Base-by-base conservation (phyloP, 768 basidiomycete genomes). In the Epithele typhae region DNA sequence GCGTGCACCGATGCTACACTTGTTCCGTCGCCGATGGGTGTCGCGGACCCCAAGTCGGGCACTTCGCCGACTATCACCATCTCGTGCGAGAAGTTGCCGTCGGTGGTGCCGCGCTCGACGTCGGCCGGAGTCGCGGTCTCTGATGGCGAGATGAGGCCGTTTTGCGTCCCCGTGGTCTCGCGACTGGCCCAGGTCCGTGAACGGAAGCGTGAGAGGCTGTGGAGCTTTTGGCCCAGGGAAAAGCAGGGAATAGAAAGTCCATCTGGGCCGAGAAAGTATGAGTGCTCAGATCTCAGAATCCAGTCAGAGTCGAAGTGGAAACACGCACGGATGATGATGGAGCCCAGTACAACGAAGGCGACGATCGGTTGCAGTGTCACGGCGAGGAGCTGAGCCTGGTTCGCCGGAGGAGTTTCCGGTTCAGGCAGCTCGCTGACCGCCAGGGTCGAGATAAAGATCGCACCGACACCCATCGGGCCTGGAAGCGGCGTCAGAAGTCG, bases 401-500 rank as follows among this genome's bases (percentile, higher is more conserved):
- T 76, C 43, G 71, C 66, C 0, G 89, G 86, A 0, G 89, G 86
- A 45, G 67, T 60, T 2, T 69, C 62, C 1, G 85, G 80, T 9
- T 56, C 59, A 5, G 84, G 79, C 0, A 93, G 70, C 41, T 75
- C 77, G 19, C 74, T 74, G 8, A 81, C 61, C 3, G 91, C 88
- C 23, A 92, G 64, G 0, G 81, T 83, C 9, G 86, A 82, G 45
- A 98, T 84, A 63, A 97, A 99, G 37, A 97, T 72, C 7, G 95
- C 87, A 0, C 86, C 82, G 19, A 96, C 92, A 43, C 94, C 94
- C 88, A 96, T 93, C 74, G 91, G 39, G n/a, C n/a, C n/a, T n/a
- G n/a, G n/a, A n/a, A n/a, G n/a, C n/a, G n/a, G n/a, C n/a, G n/a
- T n/a, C n/a, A n/a, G n/a, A n/a, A n/a, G n/a, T n/a, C n/a, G n/a